These are phyloP conservation scores for Austroboletus eburneus DNA, from an alignment of 768 basidiomycete species.

Conservation along the genomic window DNA sequence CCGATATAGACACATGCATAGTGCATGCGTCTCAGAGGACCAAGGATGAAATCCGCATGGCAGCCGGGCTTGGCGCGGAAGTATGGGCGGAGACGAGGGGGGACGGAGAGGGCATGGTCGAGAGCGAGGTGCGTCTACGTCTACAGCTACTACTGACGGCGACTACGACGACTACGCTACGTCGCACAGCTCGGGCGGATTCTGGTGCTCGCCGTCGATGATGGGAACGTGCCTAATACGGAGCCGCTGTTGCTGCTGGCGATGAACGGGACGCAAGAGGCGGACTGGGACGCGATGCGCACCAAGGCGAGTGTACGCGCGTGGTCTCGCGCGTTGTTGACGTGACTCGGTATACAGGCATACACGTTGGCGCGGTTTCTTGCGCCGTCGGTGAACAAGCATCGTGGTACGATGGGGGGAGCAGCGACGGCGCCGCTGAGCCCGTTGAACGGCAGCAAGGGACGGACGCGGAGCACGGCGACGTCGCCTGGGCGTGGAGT, in stretches of 20 bases:
- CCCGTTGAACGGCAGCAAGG: constrained; percentile 17
- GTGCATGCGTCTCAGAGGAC: constrained; percentile 30
- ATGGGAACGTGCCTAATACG: constrained; percentile 18
- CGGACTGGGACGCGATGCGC: constrained; percentile 66
- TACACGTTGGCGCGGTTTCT: constrained; percentile 31
- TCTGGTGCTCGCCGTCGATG: constrained; percentile 61
- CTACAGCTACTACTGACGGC: neutral
- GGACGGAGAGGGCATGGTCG: constrained; percentile 55
- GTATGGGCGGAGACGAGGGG: constrained; percentile 74
- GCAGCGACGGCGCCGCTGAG: constrained; percentile 2
- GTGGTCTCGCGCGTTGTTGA: neutral
- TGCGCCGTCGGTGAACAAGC: constrained; percentile 36
- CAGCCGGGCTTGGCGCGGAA: constrained; percentile 69
- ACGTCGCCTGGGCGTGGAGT: constrained; percentile 27
- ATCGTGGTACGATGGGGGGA: constrained; percentile 27
- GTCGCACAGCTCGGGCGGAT: constrained; percentile 60
- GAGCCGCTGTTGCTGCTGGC: constrained; percentile 67
- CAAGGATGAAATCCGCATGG: constrained; percentile 72
- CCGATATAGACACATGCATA: constrained; percentile 4
- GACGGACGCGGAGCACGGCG: constrained; percentile 24
- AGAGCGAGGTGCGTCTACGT: constrained; percentile 59
- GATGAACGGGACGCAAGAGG: constrained; percentile 54
- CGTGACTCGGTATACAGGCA: constrained; percentile 21
- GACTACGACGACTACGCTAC: constrained; percentile 1
- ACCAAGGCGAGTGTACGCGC: constrained; percentile 44